Evolutionary conservation across 2,329 filamentous ascomycete genomes (phyloP).

Genomic region (Myriosclerotinia curreyana): DNA sequence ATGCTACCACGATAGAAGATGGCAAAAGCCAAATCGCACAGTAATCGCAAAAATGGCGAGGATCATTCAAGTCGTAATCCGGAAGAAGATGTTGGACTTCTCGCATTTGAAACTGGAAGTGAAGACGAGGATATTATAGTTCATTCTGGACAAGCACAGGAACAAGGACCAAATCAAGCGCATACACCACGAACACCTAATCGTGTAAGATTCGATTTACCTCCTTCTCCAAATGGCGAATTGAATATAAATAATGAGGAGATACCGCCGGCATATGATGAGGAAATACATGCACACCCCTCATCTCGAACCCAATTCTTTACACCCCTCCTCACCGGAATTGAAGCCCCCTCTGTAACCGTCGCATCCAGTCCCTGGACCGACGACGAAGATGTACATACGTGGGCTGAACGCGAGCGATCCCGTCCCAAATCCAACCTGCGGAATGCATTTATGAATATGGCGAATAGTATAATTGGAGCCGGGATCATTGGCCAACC

Average conservation of each 20-base stretch:
- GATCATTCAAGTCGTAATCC: conserved; percentile 27
- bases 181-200: conserved; percentile 39
- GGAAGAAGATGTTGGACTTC: conserved; percentile 44
- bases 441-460: conserved; percentile 95
- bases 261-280: conserved; percentile 46
- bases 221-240: conserved; percentile 21
- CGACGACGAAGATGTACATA: conserved; percentile 44
- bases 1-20: conserved; percentile 45
- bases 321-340: conserved; percentile 72
- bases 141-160: conserved; percentile 27
- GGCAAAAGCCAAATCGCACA: conserved; percentile 44
- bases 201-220: conserved; percentile 40
- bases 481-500: conserved; percentile 79
- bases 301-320: conserved; percentile 32
- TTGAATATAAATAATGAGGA: conserved; percentile 26
- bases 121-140: conserved; percentile 38
- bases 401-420: conserved; percentile 54
- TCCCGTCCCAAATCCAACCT: conserved; percentile 78
- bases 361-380: conserved; percentile 48
- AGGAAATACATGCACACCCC: conserved; percentile 35
- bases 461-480: conserved; percentile 97
- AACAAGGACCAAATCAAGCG: conserved; percentile 23
- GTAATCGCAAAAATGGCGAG: conserved; percentile 35
- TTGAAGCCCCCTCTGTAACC: conserved; percentile 77
- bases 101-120: conserved; percentile 37